phyloP scores from a whole-genome alignment of 1,139 yeast genomes.

The Hansenula anomala region DNA sequence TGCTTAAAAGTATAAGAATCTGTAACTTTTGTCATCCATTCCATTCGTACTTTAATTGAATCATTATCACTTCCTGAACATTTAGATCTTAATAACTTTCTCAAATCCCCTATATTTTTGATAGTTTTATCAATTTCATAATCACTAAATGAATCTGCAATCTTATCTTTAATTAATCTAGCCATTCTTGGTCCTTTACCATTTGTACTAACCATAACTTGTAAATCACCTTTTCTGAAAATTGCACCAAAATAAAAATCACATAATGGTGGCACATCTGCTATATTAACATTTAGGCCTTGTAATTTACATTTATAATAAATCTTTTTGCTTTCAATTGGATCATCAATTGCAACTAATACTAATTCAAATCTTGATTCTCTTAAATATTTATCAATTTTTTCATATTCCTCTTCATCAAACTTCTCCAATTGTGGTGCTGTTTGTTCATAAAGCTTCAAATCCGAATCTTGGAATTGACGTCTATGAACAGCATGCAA shows the following conservation, averaged over 20 bases:
- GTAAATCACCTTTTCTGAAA: constrained; percentile 71
- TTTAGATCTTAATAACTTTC: constrained; percentile 45
- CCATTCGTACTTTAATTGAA: constrained; percentile 62
- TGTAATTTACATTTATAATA: constrained; percentile 53
- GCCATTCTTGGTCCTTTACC: constrained; percentile 81
- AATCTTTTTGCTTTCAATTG: constrained; percentile 46
- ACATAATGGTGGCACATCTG: constrained; percentile 79
- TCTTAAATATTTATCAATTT: constrained; percentile 31
- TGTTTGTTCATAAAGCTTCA: constrained; percentile 43
- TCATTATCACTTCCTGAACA: constrained; percentile 44
- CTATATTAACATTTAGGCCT: constrained; percentile 70
- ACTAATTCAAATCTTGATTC: constrained; percentile 55
- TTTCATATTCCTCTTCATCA: constrained; percentile 27
- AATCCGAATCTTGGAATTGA: constrained; percentile 39
- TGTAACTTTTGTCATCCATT: constrained; percentile 64
- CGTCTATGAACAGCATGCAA: constrained; percentile 38
- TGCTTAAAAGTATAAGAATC: constrained; percentile 54
- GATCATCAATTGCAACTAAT: constrained; percentile 74
- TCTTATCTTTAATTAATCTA: constrained; percentile 52
- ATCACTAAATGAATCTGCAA: constrained; percentile 26
- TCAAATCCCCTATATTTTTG: constrained; percentile 53
- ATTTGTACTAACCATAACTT: constrained; percentile 79
- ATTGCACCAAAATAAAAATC: constrained; percentile 86
- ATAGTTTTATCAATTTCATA: constrained; percentile 53
- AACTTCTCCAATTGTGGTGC: constrained; percentile 14